Evolutionary conservation across 2,329 filamentous ascomycete species (phyloP).

Genomic region (Alternaria longipes): DNA sequence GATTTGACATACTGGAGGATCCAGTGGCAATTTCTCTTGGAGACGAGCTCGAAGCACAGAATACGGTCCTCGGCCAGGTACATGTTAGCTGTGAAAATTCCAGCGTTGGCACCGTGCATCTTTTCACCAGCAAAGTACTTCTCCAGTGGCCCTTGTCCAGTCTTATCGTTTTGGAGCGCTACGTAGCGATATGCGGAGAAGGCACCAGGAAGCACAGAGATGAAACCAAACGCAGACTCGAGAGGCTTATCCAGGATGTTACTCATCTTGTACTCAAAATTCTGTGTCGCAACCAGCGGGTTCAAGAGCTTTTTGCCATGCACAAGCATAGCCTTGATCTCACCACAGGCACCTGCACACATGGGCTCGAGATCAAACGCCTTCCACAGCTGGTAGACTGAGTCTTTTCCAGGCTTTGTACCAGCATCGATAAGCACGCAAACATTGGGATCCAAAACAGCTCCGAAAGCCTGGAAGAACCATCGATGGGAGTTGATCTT

Average conservation of each 20-base stretch:
- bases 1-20: constrained; percentile 98
- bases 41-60: constrained; percentile 96
- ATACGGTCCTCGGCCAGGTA: constrained; percentile 99
- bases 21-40: constrained; percentile 97
- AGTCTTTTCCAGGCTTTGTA: constrained; percentile 91
- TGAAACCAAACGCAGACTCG: constrained; percentile 97
- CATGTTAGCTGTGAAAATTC: constrained; percentile 99
- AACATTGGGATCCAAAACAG: constrained; percentile 92
- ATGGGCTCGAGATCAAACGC: constrained; percentile 97
- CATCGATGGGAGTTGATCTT: constrained; percentile 99
- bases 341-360: constrained; percentile 96
- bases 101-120: constrained; percentile 90
- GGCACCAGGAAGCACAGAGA: constrained; percentile 93
- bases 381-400: constrained; percentile 98
- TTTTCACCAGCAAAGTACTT: constrained; percentile 98
- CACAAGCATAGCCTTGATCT: constrained; percentile 98
- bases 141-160: constrained; percentile 87
- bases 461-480: constrained; percentile 98
- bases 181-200: constrained; percentile 98
- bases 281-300: constrained; percentile 93
- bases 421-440: constrained; percentile 96
- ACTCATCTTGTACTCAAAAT: constrained; percentile 99
- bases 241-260: constrained; percentile 98
- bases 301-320: constrained; percentile 89
- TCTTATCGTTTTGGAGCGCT: constrained; percentile 95